These are phyloP conservation scores for Aureobasidium sp. DNA, from an alignment of 2,329 filamentous ascomycete species.

Conservation along the genomic window DNA sequence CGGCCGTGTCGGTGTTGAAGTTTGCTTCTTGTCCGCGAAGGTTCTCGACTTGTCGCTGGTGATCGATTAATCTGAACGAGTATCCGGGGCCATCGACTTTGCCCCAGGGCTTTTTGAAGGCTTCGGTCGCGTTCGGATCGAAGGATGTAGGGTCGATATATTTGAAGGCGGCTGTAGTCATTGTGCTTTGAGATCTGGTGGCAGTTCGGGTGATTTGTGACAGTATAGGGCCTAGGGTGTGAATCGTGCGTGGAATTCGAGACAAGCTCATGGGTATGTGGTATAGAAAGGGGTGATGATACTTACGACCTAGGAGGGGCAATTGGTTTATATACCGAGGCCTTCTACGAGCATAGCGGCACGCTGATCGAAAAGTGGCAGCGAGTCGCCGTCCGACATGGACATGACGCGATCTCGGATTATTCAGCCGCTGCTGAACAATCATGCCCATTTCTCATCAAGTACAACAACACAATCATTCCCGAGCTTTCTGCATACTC, in stretches of 20 bases:
- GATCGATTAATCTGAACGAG: slow-evolving; percentile 43
- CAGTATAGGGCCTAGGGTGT: background rate
- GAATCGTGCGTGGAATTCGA: background rate
- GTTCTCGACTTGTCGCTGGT: slow-evolving; percentile 44
- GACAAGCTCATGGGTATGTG: background rate
- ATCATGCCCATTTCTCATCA: background rate
- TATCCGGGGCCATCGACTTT: slow-evolving; percentile 54
- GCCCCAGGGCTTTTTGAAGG: slow-evolving; percentile 47
- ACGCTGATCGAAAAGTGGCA: background rate
- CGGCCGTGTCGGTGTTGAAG: slow-evolving; percentile 50
- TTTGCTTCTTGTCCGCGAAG: slow-evolving; percentile 42
- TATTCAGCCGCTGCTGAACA: slow-evolving; percentile 10
- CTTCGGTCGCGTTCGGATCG: slow-evolving; percentile 26
- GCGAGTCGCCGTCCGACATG: background rate
- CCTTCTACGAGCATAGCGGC: background rate
- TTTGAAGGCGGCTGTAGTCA: slow-evolving; percentile 52
- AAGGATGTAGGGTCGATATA: slow-evolving; percentile 49
- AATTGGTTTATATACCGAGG: background rate
- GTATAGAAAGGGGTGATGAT: background rate
- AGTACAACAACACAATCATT: background rate
- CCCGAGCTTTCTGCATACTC: background rate
- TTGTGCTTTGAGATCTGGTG: slow-evolving; percentile 25
- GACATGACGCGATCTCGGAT: slow-evolving; percentile 2
- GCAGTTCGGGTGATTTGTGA: background rate
- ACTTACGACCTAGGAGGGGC: background rate